Conservation (phyloP, 371 early-diverging fungal species). For the Syncephalastrum monosporum region DNA sequence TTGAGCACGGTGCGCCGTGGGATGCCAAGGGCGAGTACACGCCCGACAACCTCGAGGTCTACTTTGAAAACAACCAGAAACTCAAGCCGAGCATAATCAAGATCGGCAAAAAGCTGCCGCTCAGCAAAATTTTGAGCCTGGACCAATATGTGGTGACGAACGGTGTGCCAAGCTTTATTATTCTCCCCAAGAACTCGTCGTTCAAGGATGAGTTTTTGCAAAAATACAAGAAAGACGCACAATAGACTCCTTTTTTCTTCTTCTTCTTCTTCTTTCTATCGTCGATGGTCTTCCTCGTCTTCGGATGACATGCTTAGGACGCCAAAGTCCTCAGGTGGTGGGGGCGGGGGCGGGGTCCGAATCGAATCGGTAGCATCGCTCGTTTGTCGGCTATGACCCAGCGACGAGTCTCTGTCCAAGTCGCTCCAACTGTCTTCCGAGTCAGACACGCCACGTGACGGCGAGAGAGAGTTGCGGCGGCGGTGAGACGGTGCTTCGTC, state of each 20-base stretch:
- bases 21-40: slow-evolving; percentile 70
- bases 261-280: no score
- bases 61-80: slow-evolving; percentile 70
- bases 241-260: not conserved
- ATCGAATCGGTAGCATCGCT: slow-evolving; percentile 5
- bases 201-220: slow-evolving; percentile 66
- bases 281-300: slow-evolving; percentile 8
- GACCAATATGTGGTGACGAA: slow-evolving; percentile 64
- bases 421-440: slow-evolving; percentile 36
- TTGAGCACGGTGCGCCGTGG: slow-evolving; percentile 84
- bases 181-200: slow-evolving; percentile 57
- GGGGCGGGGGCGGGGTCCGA: slow-evolving; percentile 12
- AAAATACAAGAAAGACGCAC: slow-evolving; percentile 51
- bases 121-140: slow-evolving; percentile 54
- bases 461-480: not conserved
- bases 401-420: slow-evolving; percentile 12
- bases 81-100: slow-evolving; percentile 63
- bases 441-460: slow-evolving; percentile 13
- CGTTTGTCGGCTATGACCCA: not conserved
- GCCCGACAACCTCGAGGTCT: slow-evolving; percentile 72
- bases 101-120: slow-evolving; percentile 58
- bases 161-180: slow-evolving; percentile 70
- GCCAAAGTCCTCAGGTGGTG: slow-evolving; percentile 2
- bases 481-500: not conserved
- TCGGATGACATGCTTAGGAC: slow-evolving; percentile 15